Conservation (phyloP, 306 rosid species). For the Clitoria ternatea region DNA sequence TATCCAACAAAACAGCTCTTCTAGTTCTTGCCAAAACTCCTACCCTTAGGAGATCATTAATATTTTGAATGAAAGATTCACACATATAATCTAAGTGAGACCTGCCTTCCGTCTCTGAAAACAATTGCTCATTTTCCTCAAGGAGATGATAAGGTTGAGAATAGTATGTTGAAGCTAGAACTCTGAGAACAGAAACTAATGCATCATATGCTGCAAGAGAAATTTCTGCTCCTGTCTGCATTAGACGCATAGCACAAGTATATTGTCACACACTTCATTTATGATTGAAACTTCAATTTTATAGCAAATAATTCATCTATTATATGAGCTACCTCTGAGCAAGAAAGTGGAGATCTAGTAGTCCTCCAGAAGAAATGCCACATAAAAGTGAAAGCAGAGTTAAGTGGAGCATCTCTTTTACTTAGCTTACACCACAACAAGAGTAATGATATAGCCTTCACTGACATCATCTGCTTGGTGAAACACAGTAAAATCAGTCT, state of each 20-base stretch:
- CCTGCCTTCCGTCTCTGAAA: slow-evolving; percentile 38
- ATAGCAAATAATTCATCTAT: slow-evolving; percentile 17
- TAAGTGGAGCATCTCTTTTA: slow-evolving; percentile 35
- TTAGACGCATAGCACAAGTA: slow-evolving; percentile 28
- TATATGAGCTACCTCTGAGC: slow-evolving; percentile 65
- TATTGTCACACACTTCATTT: slow-evolving; percentile 23
- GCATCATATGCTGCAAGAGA: slow-evolving; percentile 85
- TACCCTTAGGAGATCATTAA: slow-evolving; percentile 55
- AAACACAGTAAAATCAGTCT: slow-evolving; percentile 29
- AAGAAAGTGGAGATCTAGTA: slow-evolving; percentile 44
- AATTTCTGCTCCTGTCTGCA: slow-evolving; percentile 75
- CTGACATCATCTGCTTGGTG: slow-evolving; percentile 52
- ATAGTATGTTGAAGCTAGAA: slow-evolving; percentile 49
- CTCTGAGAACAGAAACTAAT: slow-evolving; percentile 59
- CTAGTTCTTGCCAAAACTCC: slow-evolving; percentile 78
- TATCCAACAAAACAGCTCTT: slow-evolving; percentile 82
- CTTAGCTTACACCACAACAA: slow-evolving; percentile 56
- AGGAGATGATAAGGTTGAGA: slow-evolving; percentile 33
- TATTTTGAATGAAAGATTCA: slow-evolving; percentile 54
- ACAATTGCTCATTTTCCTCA: slow-evolving; percentile 34
- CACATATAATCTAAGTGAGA: slow-evolving; percentile 59
- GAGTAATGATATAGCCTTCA: slow-evolving; percentile 68
- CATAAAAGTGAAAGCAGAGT: slow-evolving; percentile 49
- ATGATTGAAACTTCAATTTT: slow-evolving; percentile 2
- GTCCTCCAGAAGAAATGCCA: slow-evolving; percentile 75